Conservation (phyloP, 2,329 filamentous ascomycete species). For the Pseudofabraea citricarpa region DNA sequence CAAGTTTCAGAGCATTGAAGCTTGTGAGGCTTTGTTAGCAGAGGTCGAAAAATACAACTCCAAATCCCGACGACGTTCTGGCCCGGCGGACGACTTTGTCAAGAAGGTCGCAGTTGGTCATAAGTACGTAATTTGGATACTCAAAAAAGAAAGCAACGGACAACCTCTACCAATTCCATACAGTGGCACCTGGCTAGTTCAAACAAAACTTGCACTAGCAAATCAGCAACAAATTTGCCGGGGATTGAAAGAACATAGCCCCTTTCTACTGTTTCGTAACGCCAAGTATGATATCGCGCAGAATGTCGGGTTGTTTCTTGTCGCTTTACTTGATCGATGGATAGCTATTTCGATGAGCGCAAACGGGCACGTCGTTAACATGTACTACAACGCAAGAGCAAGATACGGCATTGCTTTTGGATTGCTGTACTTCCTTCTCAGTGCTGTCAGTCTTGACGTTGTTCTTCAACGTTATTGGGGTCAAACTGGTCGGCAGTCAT, state of each 20-base stretch:
- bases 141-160: slow-evolving; percentile 26
- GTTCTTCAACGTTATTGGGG: slow-evolving; percentile 33
- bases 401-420: slow-evolving; percentile 34
- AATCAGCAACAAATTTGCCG: slow-evolving; percentile 26
- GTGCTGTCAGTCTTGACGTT: slow-evolving; percentile 31
- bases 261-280: slow-evolving; percentile 28
- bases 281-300: slow-evolving; percentile 41
- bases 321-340: slow-evolving; percentile 30
- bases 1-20: slow-evolving; percentile 1
- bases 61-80: no score
- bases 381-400: slow-evolving; percentile 28
- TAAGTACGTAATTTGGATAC: slow-evolving; percentile 36
- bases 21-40: slow-evolving; percentile 29
- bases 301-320: slow-evolving; percentile 31
- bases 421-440: slow-evolving; percentile 33
- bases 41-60: slow-evolving; percentile 33
- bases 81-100: slow-evolving; percentile 36
- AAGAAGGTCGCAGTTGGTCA: slow-evolving; percentile 44
- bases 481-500: slow-evolving; percentile 27
- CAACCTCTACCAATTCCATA: slow-evolving; percentile 23
- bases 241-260: slow-evolving; percentile 26
- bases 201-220: slow-evolving; percentile 26
- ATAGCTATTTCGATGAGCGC: slow-evolving; percentile 30
- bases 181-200: slow-evolving; percentile 28
- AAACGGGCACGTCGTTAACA: slow-evolving; percentile 18